These are phyloP conservation scores for Leishmania braziliensis DNA, from an alignment of 208 protist species.

Conservation along the genomic window DNA sequence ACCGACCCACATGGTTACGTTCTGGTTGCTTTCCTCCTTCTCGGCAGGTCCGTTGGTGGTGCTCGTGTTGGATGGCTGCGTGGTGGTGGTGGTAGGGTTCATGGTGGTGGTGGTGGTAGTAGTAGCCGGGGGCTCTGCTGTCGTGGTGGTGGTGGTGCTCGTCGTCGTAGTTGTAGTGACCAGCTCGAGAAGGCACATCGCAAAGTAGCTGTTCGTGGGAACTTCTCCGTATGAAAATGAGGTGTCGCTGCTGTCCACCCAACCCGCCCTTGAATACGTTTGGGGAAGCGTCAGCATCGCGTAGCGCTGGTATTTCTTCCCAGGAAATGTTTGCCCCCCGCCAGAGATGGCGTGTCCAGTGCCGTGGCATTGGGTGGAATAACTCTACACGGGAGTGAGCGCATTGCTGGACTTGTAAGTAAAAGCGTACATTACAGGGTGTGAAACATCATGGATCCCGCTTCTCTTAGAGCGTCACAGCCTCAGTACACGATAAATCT, in stretches of 20 bases:
- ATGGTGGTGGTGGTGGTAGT: neutral
- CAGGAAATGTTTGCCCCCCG: neutral
- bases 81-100: constrained; percentile 1
- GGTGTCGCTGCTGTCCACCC: constrained; percentile 5
- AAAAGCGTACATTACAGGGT: neutral
- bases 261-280: neutral
- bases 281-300: neutral
- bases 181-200: constrained; percentile 1
- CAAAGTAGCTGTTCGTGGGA: neutral
- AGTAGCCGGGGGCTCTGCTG: neutral
- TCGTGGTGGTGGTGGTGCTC: neutral
- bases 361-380: neutral
- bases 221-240: neutral
- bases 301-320: neutral
- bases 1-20: constrained; percentile 15
- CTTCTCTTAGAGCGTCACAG: neutral
- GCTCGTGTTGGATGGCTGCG: neutral
- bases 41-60: neutral
- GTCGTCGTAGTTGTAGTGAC: constrained; percentile 1
- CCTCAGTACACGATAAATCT: neutral
- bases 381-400: neutral
- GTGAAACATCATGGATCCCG: neutral
- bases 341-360: neutral
- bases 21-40: neutral
- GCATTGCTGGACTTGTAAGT: neutral